Evolutionary conservation across 2,329 filamentous ascomycete genomes (phyloP).

Genomic region (Lasiodiplodia hormozganensis): DNA sequence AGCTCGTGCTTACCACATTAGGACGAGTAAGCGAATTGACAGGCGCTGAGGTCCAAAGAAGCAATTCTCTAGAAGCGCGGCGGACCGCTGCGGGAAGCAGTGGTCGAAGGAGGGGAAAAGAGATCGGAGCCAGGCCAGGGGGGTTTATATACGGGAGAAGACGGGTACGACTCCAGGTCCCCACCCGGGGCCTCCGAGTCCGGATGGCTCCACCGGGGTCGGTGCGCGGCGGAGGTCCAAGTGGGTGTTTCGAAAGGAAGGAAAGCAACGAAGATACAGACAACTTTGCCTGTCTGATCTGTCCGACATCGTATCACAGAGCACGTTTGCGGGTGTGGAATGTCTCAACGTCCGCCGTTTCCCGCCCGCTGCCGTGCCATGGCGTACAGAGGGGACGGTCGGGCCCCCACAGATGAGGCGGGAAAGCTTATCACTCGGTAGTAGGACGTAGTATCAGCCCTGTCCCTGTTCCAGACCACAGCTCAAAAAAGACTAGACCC

Average conservation of each 20-base stretch:
- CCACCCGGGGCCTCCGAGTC: conserved; percentile 16
- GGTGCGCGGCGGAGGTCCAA: background rate
- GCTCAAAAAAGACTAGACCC: conserved; percentile 11
- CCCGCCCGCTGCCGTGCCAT: background rate
- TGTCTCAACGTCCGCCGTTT: background rate
- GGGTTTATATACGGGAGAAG: background rate
- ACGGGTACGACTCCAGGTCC: conserved; percentile 5
- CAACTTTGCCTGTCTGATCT: background rate
- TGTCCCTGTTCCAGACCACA: conserved; percentile 15
- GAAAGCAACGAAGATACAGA: background rate
- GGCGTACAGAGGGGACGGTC: background rate
- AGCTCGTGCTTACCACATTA: conserved; percentile 17
- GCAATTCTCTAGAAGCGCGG: background rate
- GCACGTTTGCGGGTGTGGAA: background rate
- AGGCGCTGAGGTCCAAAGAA: background rate
- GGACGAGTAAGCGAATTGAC: conserved; percentile 6
- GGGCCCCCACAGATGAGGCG: background rate
- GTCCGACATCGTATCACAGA: background rate
- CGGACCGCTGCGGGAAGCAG: background rate
- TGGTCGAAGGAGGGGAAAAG: background rate
- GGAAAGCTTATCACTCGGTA: conserved; percentile 15
- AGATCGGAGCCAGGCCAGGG: background rate
- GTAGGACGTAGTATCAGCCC: background rate
- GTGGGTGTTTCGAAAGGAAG: background rate
- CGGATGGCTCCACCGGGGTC: conserved; percentile 20